Evolutionary conservation across 2,329 filamentous ascomycete species (phyloP), one percentile per base, ranked within the genome.

Genomic region (Mycogone perniciosa): DNA sequence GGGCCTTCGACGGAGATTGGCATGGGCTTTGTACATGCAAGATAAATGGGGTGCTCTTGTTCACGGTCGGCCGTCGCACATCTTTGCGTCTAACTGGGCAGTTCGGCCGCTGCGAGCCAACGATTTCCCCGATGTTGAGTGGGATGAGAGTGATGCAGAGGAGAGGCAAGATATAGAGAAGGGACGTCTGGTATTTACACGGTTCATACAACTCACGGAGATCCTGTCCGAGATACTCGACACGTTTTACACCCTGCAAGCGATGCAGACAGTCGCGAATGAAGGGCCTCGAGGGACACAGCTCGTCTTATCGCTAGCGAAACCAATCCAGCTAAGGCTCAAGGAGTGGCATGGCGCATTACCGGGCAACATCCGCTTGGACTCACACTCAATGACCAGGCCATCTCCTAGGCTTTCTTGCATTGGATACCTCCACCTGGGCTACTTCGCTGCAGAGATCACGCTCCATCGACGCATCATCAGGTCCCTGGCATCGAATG

Each of bases 391-490:
- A 7, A 54, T 61, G 35, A 59, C 57, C 52, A 61, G 60, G 54
- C 64, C 63, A 55, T 64, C 63, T 54, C 74, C 62, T 52, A 73
- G 76, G 20, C 69, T 84, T 9, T 81, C 78, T 20, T 82, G 79
- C 62, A 81, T 82, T 47, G 87, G 87, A 11, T 92, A 90, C 62
- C 79, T 96, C 8, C 91, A 96, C 67, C 79, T 96, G 46, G 89
- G 86, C 48, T 96, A 96, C 70, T 96, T 95, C 62, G 90, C 91
- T 2, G 89, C 89, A 3, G 91, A 96, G 70, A 96, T 96, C 62
- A 93, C 88, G 0, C 84, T 96, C 26, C 91, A 96, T 66, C 83
- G 91, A 7, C 87, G 88, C 60, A 96, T 96, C 62, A 88, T 96
- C 53, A 85, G 90, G 46, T 91, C 89, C 1, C 76, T 96, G 40